Base-by-base conservation (phyloP, 768 basidiomycete species). In the Rhodotorula sphaerocarpa region DNA sequence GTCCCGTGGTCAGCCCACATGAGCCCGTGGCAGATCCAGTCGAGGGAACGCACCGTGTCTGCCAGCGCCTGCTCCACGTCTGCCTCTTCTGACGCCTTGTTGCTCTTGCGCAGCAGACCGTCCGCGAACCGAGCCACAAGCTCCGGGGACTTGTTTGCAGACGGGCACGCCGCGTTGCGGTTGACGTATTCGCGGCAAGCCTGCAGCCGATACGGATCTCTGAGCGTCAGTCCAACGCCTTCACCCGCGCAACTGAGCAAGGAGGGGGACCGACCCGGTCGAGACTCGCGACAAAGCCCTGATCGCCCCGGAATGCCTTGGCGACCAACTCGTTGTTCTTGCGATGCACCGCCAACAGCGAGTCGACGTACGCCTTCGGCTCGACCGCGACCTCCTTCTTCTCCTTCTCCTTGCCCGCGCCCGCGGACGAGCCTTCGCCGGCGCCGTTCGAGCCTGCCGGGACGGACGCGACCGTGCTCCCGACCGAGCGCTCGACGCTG, bases 131-230 rank as follows among this genome's bases (percentile, higher is more conserved):
- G 91, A 34, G 92, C 90, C 30, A 99, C 77, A 51, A 96, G 76
- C 73, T 96, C 93, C 1, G 93, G 90, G 9, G 89, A 92, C 75
- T 87, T 90, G 31, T 85, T 85, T 7, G 73, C 71, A 3, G 86
- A 87, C n/a, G 81, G 78, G 20, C 90, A 92, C 12, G 88, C 89
- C 53, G 84, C 82, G 74, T 97, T 99, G 47, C 84, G 80, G 75
- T 99, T 99, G 74, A 93, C 89, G 74, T 90, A 96, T 72, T 91
- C 90, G 71, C 89, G 80, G 77, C 90, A 96, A 0, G 93, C 93
- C 81, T 90, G 84, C 21, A 18, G 27, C 2, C 1, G 0, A 50
- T 41, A 21, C 31, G 44, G 34, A 25, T 20, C 25, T 41, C 6
- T 16, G 45, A 20, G 12, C n/a, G 21, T 3, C n/a, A 36, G 31